Evolutionary conservation across 352 stramenopile genomes (phyloP).

Genomic region (Thraustotheca clavata): DNA sequence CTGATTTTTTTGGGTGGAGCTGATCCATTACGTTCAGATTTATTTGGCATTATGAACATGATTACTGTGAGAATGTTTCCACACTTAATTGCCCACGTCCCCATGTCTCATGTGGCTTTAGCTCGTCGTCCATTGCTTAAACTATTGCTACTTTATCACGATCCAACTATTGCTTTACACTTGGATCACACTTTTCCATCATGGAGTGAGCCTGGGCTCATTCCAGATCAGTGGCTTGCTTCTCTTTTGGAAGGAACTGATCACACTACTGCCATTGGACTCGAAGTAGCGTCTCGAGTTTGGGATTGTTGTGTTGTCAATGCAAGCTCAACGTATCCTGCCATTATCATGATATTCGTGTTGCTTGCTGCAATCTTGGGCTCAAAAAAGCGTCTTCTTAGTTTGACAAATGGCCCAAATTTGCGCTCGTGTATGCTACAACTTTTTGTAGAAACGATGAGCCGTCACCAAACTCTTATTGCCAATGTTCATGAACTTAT

Average conservation of each 20-base stretch:
- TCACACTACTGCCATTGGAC: constrained; percentile 27
- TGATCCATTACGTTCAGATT: constrained; percentile 44
- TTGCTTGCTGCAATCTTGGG: constrained; percentile 35
- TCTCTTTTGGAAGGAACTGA: constrained; percentile 64
- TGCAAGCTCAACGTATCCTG: constrained; percentile 24
- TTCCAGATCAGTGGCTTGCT: constrained; percentile 60
- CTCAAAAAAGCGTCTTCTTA: constrained; percentile 51
- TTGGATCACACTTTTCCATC: constrained; percentile 64
- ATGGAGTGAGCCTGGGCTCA: constrained; percentile 38
- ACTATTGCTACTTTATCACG: constrained; percentile 66
- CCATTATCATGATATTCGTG: constrained; percentile 42
- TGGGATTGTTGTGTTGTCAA: constrained; percentile 64
- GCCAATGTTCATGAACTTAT: constrained; percentile 42
- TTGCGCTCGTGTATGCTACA: constrained; percentile 57
- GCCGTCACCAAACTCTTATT: constrained; percentile 32
- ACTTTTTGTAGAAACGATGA: constrained; percentile 43
- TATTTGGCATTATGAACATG: constrained; percentile 18
- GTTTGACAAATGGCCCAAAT: constrained; percentile 57
- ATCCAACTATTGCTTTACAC: constrained; percentile 53
- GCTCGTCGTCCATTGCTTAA: constrained; percentile 47
- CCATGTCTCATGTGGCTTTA: constrained; percentile 25
- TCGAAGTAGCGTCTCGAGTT: constrained; percentile 51
- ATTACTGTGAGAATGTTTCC: constrained; percentile 33
- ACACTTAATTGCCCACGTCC: constrained; percentile 36
- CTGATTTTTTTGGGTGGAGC: constrained; percentile 47